These are phyloP conservation scores for Aspergillus homomorphus DNA, from an alignment of 495 filamentous ascomycete genomes.

Conservation along the genomic window DNA sequence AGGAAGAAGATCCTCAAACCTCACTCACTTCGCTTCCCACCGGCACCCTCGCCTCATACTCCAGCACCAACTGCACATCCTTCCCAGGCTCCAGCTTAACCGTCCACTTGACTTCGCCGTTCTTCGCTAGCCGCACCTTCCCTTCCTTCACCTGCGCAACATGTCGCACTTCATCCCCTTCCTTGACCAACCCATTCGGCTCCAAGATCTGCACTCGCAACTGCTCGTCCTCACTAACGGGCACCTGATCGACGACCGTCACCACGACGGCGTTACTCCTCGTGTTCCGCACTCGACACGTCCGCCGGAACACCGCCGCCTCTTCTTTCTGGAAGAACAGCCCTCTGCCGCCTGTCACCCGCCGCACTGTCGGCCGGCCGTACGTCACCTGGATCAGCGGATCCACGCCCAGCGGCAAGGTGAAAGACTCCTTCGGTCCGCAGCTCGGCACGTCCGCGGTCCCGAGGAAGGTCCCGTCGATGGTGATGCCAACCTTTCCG, in stretches of 20 bases:
- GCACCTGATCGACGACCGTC: constrained; percentile 63
- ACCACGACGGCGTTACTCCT: constrained; percentile 49
- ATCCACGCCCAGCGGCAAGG: constrained; percentile 62
- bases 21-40: constrained; percentile 15
- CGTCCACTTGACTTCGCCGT: constrained; percentile 61
- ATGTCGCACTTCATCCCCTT: constrained; percentile 36
- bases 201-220: constrained; percentile 51
- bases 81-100: constrained; percentile 55
- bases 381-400: constrained; percentile 60
- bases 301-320: constrained; percentile 54
- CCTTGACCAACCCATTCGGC: constrained; percentile 48
- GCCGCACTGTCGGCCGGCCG: constrained; percentile 56
- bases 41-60: constrained; percentile 54
- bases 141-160: constrained; percentile 20
- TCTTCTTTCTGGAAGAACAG: constrained; percentile 54
- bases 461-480: constrained; percentile 68
- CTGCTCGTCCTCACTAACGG: constrained; percentile 63
- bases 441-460: constrained; percentile 55
- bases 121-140: constrained; percentile 43
- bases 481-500: constrained; percentile 60
- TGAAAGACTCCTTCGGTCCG: constrained; percentile 58
- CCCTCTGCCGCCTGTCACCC: constrained; percentile 42
- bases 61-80: constrained; percentile 54
- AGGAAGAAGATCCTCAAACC: no score
- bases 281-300: constrained; percentile 57